Base-by-base conservation (phyloP, 2,329 filamentous ascomycete genomes). In the Rasamsonia emersonii region DNA sequence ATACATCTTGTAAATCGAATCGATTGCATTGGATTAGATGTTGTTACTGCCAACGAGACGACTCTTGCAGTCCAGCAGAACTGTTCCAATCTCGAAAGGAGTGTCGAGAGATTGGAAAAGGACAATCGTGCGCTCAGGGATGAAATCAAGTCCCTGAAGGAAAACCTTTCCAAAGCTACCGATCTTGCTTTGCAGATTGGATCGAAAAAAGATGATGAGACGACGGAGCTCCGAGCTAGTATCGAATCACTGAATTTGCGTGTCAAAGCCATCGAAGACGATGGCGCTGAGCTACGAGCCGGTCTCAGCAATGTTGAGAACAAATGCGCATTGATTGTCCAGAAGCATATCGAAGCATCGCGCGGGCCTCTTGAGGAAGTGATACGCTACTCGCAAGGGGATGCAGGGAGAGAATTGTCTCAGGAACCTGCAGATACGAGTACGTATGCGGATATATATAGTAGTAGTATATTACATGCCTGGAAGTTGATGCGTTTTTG, bases 1-100 rank as follows among this genome's bases (percentile, higher is more conserved):
- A 44, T 50, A 25, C 45, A 47, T 17, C 46, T 60, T 6, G 39
- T 49, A 11, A 37, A 48, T 9, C 45, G 49, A 16, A 37, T 59
- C 27, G 40, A 48, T 5, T 38, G 28, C 20, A 32, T 51, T 3
- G 45, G 47, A 18, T 10, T 15, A 15, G 40, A 28, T 30, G 35
- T 41, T 6, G 14, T 18, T 16, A 43, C 28, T 29, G 39, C 26
- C 35, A 37, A 5, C 29, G 39, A 15, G 16, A 30, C 21, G 9
- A 27, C 31, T 4, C 24, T 27, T 2, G 32, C 33, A 9, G 17
- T 18, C 21, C 28, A 37, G 11, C 30, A 37, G 5, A 30, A 14
- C 13, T 30, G 39, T 1, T 24, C 32, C 16, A 31, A 26, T 24
- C 35, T 42, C 4, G 30, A 39, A 20, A 28, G 15, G 14, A 18